Conservation (phyloP, 2,329 filamentous ascomycete genomes). For the Aspergillaceae sp. region DNA sequence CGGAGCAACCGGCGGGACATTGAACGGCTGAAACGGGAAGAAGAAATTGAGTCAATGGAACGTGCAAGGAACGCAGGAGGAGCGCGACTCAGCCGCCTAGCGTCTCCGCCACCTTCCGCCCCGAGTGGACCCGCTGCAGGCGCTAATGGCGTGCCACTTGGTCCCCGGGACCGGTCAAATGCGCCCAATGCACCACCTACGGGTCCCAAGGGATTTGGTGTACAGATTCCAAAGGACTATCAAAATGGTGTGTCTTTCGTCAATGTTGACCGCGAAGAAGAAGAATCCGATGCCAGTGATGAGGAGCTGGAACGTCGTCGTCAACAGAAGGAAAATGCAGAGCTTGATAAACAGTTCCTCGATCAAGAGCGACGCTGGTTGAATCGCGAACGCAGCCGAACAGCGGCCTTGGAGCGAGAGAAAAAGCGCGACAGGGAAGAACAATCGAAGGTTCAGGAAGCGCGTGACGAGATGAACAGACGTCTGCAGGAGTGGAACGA, state of each 20-base stretch:
- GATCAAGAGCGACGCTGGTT: conserved; percentile 87
- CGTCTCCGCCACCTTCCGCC: conserved; percentile 59
- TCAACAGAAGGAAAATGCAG: conserved; percentile 60
- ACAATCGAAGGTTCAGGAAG: conserved; percentile 54
- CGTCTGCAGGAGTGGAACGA: conserved; percentile 80
- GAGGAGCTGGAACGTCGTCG: conserved; percentile 71
- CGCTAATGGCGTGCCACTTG: conserved; percentile 68
- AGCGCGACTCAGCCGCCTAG: conserved; percentile 55
- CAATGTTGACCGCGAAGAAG: conserved; percentile 61
- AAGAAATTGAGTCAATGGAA: conserved; percentile 84
- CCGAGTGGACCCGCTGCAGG: conserved; percentile 54
- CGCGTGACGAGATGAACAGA: conserved; percentile 60
- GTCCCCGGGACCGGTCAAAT: conserved; percentile 56
- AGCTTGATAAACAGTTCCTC: conserved; percentile 70
- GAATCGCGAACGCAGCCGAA: conserved; percentile 75
- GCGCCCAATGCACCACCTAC: conserved; percentile 60
- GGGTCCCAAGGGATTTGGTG: conserved; percentile 54
- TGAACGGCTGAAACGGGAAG: conserved; percentile 78
- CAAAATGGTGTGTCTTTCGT: conserved; percentile 75
- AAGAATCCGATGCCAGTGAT: conserved; percentile 81
- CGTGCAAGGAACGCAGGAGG: conserved; percentile 59
- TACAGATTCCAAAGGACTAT: conserved; percentile 60
- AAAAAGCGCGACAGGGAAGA: conserved; percentile 71
- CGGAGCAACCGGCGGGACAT: conserved; percentile 80
- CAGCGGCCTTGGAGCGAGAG: conserved; percentile 78